phyloP scores from a whole-genome alignment of 108 stramenopile species.

The Poteriospumella lacustris region DNA sequence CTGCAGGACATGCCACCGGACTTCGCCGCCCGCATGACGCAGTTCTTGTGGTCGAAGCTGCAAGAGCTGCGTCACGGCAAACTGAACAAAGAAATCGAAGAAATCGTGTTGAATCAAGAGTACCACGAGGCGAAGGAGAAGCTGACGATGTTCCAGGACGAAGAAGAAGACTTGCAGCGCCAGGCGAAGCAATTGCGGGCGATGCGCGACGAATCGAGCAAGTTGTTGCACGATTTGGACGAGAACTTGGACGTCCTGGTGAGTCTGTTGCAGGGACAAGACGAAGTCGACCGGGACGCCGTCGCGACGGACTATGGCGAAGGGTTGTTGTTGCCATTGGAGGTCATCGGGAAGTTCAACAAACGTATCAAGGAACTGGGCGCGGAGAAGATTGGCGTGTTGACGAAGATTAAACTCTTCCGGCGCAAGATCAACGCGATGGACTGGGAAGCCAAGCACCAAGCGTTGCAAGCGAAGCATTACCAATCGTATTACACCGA shows the following conservation, averaged over 20 bases:
- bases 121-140: conserved; percentile 37
- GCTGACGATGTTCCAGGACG: conserved; percentile 26
- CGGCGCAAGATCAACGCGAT: conserved; percentile 55
- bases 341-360: conserved; percentile 49
- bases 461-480: conserved; percentile 44
- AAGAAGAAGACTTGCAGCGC: not conserved
- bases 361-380: conserved; percentile 39
- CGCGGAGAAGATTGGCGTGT: conserved; percentile 29
- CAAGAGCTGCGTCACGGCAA: conserved; percentile 43
- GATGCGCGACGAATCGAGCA: conserved; percentile 22
- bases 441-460: conserved; percentile 55
- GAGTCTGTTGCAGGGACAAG: conserved; percentile 52
- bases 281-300: conserved; percentile 53
- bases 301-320: conserved; percentile 54
- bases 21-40: not conserved
- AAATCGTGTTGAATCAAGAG: conserved; percentile 5
- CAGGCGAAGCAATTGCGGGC: conserved; percentile 28
- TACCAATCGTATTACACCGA: conserved; percentile 57
- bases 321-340: conserved; percentile 45
- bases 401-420: conserved; percentile 55
- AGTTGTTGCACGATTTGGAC: conserved; percentile 22
- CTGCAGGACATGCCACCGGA: not conserved
- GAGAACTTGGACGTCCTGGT: conserved; percentile 49
- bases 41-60: conserved; percentile 20
- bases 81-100: conserved; percentile 47